Evolutionary conservation across 2,329 filamentous ascomycete species (phyloP), one percentile per base, ranked within the genome.

Genomic region (Gnomoniopsis smithogilvyi): DNA sequence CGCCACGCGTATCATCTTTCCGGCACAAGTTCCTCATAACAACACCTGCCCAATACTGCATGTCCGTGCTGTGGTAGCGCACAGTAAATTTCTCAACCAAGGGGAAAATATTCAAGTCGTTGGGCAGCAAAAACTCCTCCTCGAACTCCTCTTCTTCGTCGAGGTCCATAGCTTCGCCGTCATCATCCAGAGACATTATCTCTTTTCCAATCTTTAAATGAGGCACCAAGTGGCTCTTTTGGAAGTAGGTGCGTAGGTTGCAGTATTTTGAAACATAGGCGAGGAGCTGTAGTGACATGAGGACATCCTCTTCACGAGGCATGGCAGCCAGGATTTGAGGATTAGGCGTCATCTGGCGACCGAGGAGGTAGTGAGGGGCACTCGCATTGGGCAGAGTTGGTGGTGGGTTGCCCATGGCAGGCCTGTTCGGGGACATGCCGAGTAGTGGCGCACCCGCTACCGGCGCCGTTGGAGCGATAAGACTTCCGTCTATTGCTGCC

Each of bases 31-130:
- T 99, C 64, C 95, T 86, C 95, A 99, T 99, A 49, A 99, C 95
- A 17, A 99, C 95, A 63, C 94, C 95, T 19, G 95, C 95, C 95
- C 95, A 99, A 78, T 99, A 99, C 73, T 97, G 94, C 95, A 99
- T 99, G 71, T 97, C 93, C 61, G 92, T 91, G 64, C 91, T 92
- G 75, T 97, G 92, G 70, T 97, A 92, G 64, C 95, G 87, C 33
- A 97, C 91, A 4, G 95, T 99, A 72, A 98, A 99, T 74, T 97
- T 98, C 75, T 99, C 95, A 51, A 99, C 95, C 38, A 99, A 80
- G 2, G 95, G 95, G 76, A 99, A 99, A 65, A 99, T 96, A 75
- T 99, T 99, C 76, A 96, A 94, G 73, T 98, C 92, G 69, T 98
- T 94, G 15, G 93, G 90, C 8, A 96, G 82, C 26, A 96, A 78